Conservation (phyloP, 2,329 filamentous ascomycete species). For the Orbilia oligospora region DNA sequence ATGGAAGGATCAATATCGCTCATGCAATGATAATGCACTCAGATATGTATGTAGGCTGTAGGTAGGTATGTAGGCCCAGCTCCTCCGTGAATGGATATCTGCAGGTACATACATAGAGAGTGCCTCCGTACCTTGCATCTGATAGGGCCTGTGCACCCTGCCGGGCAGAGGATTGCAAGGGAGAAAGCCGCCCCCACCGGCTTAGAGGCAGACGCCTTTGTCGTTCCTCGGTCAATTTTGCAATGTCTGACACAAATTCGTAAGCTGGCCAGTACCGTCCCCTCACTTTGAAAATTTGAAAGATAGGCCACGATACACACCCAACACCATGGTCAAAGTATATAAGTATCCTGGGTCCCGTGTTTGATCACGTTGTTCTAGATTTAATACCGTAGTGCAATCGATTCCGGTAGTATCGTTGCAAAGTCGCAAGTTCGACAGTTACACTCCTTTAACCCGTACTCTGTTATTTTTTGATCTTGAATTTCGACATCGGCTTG, state of each 20-base stretch:
- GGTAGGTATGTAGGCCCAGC: neutral
- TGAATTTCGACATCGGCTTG: slow-evolving; percentile 4
- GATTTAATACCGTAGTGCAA: slow-evolving; percentile 10
- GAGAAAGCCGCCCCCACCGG: slow-evolving; percentile 43
- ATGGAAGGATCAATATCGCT: slow-evolving; percentile 34
- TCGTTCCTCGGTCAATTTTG: slow-evolving; percentile 34
- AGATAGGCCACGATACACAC: slow-evolving; percentile 6
- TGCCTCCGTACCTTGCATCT: slow-evolving; percentile 26
- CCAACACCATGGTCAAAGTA: slow-evolving; percentile 50
- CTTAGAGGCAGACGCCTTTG: neutral
- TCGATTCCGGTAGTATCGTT: slow-evolving; percentile 44
- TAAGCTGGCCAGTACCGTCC: slow-evolving; percentile 34
- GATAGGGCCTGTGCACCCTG: slow-evolving; percentile 51
- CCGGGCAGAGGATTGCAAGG: slow-evolving; percentile 17
- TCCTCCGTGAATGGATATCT: slow-evolving; percentile 21
- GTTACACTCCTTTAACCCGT: slow-evolving; percentile 49
- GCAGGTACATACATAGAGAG: slow-evolving; percentile 6
- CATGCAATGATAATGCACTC: slow-evolving; percentile 42
- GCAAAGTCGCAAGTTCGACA: slow-evolving; percentile 50
- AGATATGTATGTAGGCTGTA: slow-evolving; percentile 4
- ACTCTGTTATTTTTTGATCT: neutral
- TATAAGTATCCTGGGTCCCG: slow-evolving; percentile 41
- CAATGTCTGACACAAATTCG: slow-evolving; percentile 46
- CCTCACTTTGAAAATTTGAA: slow-evolving; percentile 8
- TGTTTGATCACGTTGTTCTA: slow-evolving; percentile 49